Conservation (phyloP, 139 green algal genomes). For the Edaphochlamys debaryana region DNA sequence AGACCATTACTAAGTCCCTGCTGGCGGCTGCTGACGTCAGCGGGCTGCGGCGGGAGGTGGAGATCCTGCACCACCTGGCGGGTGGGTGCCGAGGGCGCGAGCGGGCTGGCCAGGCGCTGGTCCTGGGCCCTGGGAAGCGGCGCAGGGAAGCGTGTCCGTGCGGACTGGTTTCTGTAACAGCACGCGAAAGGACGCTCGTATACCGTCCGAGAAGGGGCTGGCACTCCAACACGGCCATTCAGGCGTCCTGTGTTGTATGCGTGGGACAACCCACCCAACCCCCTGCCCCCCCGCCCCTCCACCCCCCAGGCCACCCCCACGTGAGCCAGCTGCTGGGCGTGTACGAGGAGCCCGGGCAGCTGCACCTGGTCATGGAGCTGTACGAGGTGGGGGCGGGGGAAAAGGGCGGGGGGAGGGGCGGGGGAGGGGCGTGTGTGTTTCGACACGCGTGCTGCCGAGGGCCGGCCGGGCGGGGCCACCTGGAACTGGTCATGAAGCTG, state of each 20-base stretch:
- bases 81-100: neutral
- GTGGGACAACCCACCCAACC: neutral
- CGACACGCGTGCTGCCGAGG: neutral
- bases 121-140: too few relatives aligned
- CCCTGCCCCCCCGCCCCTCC: too few relatives aligned
- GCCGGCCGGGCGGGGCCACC: too few relatives aligned
- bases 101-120: too few relatives aligned
- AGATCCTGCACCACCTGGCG: conserved; percentile 92
- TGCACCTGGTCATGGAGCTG: conserved; percentile 63
- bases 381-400: conserved; percentile 68
- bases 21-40: conserved; percentile 73
- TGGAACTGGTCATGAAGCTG: conserved; percentile 25
- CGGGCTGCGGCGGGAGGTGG: conserved; percentile 77
- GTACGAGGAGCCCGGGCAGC: conserved; percentile 12
- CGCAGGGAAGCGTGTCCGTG: too few relatives aligned
- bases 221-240: too few relatives aligned
- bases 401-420: neutral
- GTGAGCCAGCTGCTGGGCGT: conserved; percentile 57
- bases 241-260: neutral
- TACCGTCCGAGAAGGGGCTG: too few relatives aligned
- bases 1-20: conserved; percentile 88
- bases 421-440: conserved; percentile 53
- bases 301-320: conserved; percentile 56
- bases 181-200: too few relatives aligned
- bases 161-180: too few relatives aligned